Evolutionary conservation across 345 rosid species (phyloP).

Genomic region (Melaleuca alternifolia): DNA sequence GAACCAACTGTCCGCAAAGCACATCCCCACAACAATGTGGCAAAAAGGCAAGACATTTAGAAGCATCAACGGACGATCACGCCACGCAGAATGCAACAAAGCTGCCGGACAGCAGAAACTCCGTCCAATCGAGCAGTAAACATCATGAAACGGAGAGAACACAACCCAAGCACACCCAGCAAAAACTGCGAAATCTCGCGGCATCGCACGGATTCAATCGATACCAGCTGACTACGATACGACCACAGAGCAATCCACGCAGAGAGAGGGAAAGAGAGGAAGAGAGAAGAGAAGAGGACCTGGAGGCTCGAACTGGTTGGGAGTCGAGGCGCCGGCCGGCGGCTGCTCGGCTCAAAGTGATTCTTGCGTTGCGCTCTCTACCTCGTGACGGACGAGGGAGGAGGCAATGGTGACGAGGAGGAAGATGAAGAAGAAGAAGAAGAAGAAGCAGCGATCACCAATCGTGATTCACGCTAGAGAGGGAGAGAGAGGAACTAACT

Average conservation of each 20-base stretch:
- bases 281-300: not conserved
- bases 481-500: not conserved
- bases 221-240: not conserved
- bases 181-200: not conserved
- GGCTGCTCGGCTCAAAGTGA: not conserved
- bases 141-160: not conserved
- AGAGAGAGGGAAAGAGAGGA: not conserved
- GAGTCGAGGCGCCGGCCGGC: not conserved
- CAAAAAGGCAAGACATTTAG: not conserved
- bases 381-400: not conserved
- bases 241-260: not conserved
- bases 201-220: not conserved
- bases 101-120: not conserved
- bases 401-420: not conserved
- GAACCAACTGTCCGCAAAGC: not conserved
- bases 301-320: not conserved
- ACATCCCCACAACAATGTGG: not conserved
- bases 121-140: not conserved
- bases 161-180: no score
- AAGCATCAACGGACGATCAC: not conserved
- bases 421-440: not conserved
- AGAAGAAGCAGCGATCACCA: not conserved
- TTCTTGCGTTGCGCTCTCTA: not conserved
- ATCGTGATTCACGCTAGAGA: not conserved
- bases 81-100: not conserved